phyloP scores from a whole-genome alignment of 1,284 basidiomycete genomes.

The Pseudozyma thailandica region DNA sequence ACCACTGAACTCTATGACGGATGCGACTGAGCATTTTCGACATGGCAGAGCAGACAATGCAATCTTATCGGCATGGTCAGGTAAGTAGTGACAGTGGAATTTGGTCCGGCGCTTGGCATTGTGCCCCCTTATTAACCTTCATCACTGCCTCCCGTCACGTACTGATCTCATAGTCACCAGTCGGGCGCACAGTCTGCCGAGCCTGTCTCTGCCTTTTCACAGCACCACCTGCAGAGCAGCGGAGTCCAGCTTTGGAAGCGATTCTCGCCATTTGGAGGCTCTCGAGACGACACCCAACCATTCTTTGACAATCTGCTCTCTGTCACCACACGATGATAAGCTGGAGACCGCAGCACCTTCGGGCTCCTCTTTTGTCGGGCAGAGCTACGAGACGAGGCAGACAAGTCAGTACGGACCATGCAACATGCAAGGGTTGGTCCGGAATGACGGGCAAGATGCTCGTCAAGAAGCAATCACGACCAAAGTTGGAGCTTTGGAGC shows the following conservation, averaged over 20 bases:
- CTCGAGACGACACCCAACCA: too few relatives aligned
- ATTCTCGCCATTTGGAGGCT: background rate
- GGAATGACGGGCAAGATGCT: background rate
- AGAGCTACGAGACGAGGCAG: background rate
- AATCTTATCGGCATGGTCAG: too few relatives aligned
- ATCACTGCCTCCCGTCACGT: background rate
- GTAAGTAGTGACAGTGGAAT: too few relatives aligned
- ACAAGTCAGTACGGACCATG: background rate
- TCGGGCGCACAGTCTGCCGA: conserved; percentile 3
- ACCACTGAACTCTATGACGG: too few relatives aligned
- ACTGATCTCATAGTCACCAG: background rate
- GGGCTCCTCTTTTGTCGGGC: too few relatives aligned
- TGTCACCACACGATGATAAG: too few relatives aligned
- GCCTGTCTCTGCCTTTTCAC: background rate
- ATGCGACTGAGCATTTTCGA: too few relatives aligned
- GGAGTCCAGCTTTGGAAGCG: background rate
- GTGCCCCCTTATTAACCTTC: background rate
- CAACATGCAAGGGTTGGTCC: too few relatives aligned
- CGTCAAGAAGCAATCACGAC: conserved; percentile 3
- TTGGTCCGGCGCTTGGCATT: too few relatives aligned
- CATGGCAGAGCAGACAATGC: too few relatives aligned
- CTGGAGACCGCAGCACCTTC: too few relatives aligned
- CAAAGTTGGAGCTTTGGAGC: conserved; percentile 3
- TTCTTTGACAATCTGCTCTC: too few relatives aligned
- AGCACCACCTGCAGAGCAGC: background rate